Percentiles rank a stretch among this genome's conserved stretches.
Conservation (phyloP, 139 green algal genomes). For the Mychonastes homosphaera region DNA sequence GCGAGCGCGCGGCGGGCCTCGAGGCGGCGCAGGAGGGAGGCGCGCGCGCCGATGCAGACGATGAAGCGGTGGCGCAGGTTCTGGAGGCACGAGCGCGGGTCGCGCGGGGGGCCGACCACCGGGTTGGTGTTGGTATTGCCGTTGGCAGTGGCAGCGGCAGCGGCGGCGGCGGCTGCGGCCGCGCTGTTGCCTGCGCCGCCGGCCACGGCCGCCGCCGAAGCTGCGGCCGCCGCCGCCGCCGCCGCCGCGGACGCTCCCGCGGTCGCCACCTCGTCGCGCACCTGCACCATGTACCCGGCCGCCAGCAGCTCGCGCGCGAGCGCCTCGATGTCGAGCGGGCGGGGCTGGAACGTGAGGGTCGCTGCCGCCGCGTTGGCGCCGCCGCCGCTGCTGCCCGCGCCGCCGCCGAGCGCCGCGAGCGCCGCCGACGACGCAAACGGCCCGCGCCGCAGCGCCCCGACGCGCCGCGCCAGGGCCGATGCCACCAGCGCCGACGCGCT, state of each 20-base stretch:
- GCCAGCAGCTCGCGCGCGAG: constrained; percentile 24
- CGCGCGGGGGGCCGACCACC: background rate
- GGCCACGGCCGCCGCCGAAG: background rate
- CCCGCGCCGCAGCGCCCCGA: too few relatives aligned
- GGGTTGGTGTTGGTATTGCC: too few relatives aligned
- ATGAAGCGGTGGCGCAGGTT: constrained; percentile 34
- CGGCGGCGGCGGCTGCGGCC: constrained; percentile 4
- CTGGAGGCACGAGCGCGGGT: constrained; percentile 24
- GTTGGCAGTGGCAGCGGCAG: too few relatives aligned
- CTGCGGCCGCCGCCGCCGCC: background rate
- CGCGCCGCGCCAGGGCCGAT: too few relatives aligned
- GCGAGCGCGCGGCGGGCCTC: background rate
- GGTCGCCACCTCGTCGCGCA: constrained; percentile 12
- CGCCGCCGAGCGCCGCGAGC: too few relatives aligned
- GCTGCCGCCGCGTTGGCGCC: too few relatives aligned
- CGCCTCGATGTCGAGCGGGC: constrained; percentile 19
- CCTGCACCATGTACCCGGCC: constrained; percentile 26
- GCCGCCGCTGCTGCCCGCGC: too few relatives aligned
- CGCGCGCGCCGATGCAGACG: constrained; percentile 27
- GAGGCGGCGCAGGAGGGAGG: background rate
- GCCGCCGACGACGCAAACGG: too few relatives aligned
- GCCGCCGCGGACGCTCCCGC: background rate
- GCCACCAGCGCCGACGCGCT: too few relatives aligned
- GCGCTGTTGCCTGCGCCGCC: constrained; percentile 8
- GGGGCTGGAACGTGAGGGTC: background rate